phyloP scores from a whole-genome alignment of 2,329 filamentous ascomycete genomes.

The Esteya vermicola region DNA sequence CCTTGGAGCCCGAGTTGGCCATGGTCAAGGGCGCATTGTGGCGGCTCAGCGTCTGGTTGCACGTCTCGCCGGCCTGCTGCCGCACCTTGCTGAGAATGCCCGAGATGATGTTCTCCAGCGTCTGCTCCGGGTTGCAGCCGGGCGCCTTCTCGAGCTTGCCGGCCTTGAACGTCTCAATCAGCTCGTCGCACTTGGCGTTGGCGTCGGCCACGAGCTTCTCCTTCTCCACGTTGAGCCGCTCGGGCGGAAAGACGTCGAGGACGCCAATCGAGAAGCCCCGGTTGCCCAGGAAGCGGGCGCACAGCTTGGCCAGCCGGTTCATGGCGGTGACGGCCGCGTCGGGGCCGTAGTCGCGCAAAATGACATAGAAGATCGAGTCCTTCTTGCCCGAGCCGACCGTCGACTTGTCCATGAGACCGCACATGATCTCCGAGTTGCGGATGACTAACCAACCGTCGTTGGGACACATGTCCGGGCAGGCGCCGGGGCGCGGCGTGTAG shows the following conservation, averaged over 20 bases:
- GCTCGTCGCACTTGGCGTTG: conserved; percentile 66
- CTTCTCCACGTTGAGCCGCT: conserved; percentile 57
- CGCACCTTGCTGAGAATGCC: conserved; percentile 86
- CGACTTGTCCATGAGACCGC: conserved; percentile 92
- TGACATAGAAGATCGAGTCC: conserved; percentile 93
- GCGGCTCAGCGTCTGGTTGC: conserved; percentile 76
- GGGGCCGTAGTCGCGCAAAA: conserved; percentile 86
- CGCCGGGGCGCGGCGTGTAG: conserved; percentile 48
- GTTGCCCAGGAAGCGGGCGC: conserved; percentile 75
- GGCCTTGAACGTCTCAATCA: conserved; percentile 67
- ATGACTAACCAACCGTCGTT: conserved; percentile 88
- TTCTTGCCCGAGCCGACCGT: conserved; percentile 97
- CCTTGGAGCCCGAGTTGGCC: conserved; percentile 95
- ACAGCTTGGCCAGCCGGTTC: conserved; percentile 86
- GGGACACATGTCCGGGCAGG: conserved; percentile 57
- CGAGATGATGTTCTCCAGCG: conserved; percentile 79
- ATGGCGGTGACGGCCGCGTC: conserved; percentile 80
- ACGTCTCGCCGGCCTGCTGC: conserved; percentile 79
- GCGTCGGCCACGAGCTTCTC: conserved; percentile 61
- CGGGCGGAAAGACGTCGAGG: conserved; percentile 79
- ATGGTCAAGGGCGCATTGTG: conserved; percentile 92
- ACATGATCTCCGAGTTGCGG: conserved; percentile 95
- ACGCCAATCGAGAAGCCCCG: conserved; percentile 94
- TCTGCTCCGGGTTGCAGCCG: conserved; percentile 83
- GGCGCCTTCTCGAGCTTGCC: conserved; percentile 75